These are phyloP conservation scores for Camellia japonica DNA, from an alignment of 148 eudicot genomes.

Conservation along the genomic window DNA sequence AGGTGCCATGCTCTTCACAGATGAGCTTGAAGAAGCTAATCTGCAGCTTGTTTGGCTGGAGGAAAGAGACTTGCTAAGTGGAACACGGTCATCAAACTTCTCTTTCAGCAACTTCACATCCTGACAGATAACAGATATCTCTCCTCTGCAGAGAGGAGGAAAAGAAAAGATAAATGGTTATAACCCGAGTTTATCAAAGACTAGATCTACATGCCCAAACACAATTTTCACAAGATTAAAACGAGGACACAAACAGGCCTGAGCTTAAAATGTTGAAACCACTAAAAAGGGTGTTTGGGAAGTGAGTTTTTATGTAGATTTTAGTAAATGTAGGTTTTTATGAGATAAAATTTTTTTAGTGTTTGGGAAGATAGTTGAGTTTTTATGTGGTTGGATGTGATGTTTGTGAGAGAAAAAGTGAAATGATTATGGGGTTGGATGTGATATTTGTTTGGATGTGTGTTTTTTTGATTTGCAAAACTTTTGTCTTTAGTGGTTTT, in stretches of 20 bases:
- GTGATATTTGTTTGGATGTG: too few species aligned
- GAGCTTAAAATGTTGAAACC: not conserved
- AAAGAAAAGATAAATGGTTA: not conserved
- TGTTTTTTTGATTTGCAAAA: too few species aligned
- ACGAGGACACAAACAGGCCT: not conserved
- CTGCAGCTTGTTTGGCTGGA: constrained; percentile 50
- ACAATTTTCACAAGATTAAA: not conserved
- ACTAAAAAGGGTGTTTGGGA: not conserved
- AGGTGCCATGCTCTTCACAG: constrained; percentile 32
- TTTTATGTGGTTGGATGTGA: too few species aligned
- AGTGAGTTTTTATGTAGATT: too few species aligned
- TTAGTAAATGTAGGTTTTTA: too few species aligned
- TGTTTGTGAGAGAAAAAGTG: too few species aligned
- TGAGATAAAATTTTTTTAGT: too few species aligned
- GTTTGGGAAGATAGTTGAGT: too few species aligned
- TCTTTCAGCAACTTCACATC: constrained; percentile 70
- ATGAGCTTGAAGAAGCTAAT: constrained; percentile 60
- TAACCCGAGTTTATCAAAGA: not conserved
- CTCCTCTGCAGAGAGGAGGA: constrained; percentile 60
- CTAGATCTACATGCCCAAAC: not conserved
- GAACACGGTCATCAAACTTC: constrained; percentile 51
- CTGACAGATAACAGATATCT: constrained; percentile 73
- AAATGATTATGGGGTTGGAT: too few species aligned
- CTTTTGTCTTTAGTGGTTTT: too few species aligned
- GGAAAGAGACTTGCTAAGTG: constrained; percentile 52